Evolutionary conservation across 305 asterid species (phyloP), one percentile per base, ranked within the genome.

Genomic region (Plantago lanceolata): DNA sequence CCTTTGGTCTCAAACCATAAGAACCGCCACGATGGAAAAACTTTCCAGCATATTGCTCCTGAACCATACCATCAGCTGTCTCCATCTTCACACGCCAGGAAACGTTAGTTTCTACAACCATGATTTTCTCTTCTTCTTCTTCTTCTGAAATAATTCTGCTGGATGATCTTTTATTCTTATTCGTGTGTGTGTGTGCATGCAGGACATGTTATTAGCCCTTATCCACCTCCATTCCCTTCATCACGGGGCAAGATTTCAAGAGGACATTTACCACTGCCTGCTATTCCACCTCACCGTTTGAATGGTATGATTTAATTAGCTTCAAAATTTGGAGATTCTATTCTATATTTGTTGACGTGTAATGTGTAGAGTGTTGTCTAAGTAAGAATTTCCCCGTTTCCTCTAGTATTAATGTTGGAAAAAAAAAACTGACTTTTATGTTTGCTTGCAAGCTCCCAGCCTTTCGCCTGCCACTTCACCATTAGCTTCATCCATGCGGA

Each of bases 401-500:
- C 66, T 54, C 24, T 61, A 19, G 44, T 53, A 55, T 28, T 48
- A 55, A 47, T 31, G 29, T 48, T 57, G 19, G 59, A 64, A 29
- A 70, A 55, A 70, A 55, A 15, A 69, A 68, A 44, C 65, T 72
- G 45, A 68, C 48, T 19, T 37, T 68, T 65, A 20, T 63, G 47
- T 68, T 55, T 72, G 60, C 75, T 56, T 58, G 35, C 61, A 56
- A 80, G 81, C 68, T 66, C 83, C 90, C 44, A 69, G 78, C 62
- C 72, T 67, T 60, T 73, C 82, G 47, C 96, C 96, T 47, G 69
- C 73, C 7, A 57, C 81, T 66, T 79, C 90, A 40, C 96, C 97
- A 18, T 26, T 48, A 55, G 74, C 76, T 65, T 73, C 76, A 60
- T 78, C 76, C 12, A 35, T 48, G 63, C 72, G 57, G 59, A 75